phyloP scores from a whole-genome alignment of 179 eudicot species.

The Heliamphora ciliata region DNA sequence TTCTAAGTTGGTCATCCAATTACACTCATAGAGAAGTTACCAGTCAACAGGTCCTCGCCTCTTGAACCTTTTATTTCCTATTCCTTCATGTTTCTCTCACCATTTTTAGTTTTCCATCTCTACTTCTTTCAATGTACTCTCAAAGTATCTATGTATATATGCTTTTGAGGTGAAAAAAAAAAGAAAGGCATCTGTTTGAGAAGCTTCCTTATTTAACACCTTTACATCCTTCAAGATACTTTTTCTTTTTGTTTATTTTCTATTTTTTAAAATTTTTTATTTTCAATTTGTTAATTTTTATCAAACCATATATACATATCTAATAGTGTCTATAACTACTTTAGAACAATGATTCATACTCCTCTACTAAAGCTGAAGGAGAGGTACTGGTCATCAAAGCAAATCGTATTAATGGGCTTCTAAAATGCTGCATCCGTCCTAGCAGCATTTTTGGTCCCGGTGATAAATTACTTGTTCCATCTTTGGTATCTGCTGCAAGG shows the following conservation, averaged over 20 bases:
- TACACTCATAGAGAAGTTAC: background rate
- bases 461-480: conserved; percentile 86
- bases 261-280: conserved; percentile 22
- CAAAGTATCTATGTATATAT: background rate
- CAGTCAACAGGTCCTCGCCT: background rate
- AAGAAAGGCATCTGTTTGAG: background rate
- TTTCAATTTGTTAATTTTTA: conserved; percentile 21
- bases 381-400: conserved; percentile 81
- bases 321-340: conserved; percentile 10
- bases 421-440: conserved; percentile 90
- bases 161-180: background rate
- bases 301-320: conserved; percentile 15
- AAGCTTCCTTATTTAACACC: conserved; percentile 5
- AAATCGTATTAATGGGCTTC: conserved; percentile 77
- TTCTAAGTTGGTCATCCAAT: background rate
- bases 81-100: background rate
- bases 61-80: background rate
- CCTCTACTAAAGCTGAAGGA: conserved; percentile 93
- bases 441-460: conserved; percentile 98
- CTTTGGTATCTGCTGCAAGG: conserved; percentile 86
- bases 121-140: background rate
- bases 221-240: background rate
- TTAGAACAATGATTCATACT: conserved; percentile 89
- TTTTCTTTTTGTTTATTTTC: background rate
- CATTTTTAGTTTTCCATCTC: background rate